phyloP scores from a whole-genome alignment of 257 asterid genomes.

The Penstemon davidsonii region DNA sequence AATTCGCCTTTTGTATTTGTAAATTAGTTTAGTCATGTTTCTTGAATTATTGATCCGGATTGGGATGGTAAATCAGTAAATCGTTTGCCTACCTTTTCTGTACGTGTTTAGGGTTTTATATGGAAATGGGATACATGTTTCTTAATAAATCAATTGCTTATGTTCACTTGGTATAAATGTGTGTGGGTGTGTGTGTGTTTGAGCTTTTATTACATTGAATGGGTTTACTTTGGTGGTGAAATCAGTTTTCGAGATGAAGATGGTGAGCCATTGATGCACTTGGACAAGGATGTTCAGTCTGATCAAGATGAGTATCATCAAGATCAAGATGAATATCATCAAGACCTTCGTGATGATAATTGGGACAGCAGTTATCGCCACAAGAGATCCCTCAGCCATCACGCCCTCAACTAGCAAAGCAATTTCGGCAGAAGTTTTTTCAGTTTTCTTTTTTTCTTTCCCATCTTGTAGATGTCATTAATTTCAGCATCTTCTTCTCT shows the following conservation, averaged over 20 bases:
- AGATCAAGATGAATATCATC: neutral
- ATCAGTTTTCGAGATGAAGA: conserved; percentile 84
- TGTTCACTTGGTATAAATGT: neutral
- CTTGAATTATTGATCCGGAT: neutral
- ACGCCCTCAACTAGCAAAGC: too few relatives aligned
- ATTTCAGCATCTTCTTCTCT: neutral
- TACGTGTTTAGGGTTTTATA: neutral
- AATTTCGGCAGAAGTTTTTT: too few relatives aligned
- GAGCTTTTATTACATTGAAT: conserved; percentile 22
- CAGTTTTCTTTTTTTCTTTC: too few relatives aligned
- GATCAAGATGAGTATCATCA: conserved; percentile 59
- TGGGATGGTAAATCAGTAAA: conserved; percentile 10
- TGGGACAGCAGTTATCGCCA: conserved; percentile 40
- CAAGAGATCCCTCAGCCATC: conserved; percentile 45
- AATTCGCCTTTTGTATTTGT: neutral
- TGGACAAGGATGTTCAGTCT: conserved; percentile 66
- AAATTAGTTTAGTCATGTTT: neutral
- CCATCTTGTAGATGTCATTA: too few relatives aligned
- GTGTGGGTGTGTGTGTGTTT: neutral
- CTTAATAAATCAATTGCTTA: conserved; percentile 4
- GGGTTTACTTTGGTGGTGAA: conserved; percentile 13
- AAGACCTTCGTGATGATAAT: conserved; percentile 37
- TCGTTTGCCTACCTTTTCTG: neutral
- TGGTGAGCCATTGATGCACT: conserved; percentile 91
- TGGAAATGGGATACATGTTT: neutral